Evolutionary conservation across 768 basidiomycete genomes (phyloP).

Genomic region (Ramaria rubella): DNA sequence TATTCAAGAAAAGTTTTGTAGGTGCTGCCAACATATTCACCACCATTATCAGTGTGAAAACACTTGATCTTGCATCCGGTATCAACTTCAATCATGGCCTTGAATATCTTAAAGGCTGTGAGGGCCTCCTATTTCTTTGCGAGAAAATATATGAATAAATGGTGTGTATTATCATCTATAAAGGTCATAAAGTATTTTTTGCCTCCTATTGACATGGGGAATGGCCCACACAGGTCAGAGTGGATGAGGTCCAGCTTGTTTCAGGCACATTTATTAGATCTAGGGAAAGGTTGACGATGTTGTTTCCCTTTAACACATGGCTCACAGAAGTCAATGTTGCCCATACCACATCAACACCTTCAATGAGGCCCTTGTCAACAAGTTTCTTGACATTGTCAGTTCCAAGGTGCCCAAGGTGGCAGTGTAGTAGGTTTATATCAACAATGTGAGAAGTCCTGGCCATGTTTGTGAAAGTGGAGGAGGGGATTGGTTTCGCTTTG

Average conservation of each 20-base stretch:
- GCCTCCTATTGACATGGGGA: constrained; percentile 10
- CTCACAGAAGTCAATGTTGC: constrained; percentile 10
- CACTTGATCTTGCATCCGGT: constrained; percentile 15
- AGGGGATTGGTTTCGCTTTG: neutral
- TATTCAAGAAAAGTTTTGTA: constrained; percentile 15
- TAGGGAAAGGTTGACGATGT: constrained; percentile 11
- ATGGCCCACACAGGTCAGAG: constrained; percentile 22
- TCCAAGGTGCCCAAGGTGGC: constrained; percentile 19
- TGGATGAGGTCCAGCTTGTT: constrained; percentile 20
- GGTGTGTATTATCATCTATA: constrained; percentile 18
- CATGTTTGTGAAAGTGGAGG: neutral
- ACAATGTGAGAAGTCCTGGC: neutral
- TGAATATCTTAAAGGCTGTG: constrained; percentile 11
- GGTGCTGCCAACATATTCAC: constrained; percentile 16
- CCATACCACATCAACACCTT: constrained; percentile 15
- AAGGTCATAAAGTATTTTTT: constrained; percentile 19
- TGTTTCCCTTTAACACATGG: too few relatives aligned
- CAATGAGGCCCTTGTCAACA: constrained; percentile 13
- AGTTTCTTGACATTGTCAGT: constrained; percentile 12
- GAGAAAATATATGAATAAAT: constrained; percentile 12
- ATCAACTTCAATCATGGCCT: constrained; percentile 9
- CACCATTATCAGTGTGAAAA: constrained; percentile 20
- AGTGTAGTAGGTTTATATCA: constrained; percentile 20
- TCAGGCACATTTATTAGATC: constrained; percentile 3
- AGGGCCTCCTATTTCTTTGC: constrained; percentile 14